Evolutionary conservation across 2,329 filamentous ascomycete genomes (phyloP), one percentile per base, ranked within the genome.

Genomic region (Alternaria conjuncta): DNA sequence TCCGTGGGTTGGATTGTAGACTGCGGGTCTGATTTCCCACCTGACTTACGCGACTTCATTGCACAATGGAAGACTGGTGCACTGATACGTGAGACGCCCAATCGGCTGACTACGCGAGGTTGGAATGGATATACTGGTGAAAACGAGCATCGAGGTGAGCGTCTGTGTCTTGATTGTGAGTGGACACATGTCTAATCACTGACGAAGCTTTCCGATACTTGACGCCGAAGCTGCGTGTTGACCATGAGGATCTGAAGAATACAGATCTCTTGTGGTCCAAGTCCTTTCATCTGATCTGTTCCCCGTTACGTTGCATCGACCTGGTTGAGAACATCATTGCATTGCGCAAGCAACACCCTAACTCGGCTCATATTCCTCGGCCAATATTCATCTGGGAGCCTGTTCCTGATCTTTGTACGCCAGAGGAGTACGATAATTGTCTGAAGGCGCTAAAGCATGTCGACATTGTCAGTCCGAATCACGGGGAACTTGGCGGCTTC

Each of bases 351-450:
- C 73, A 76, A 46, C 25, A 66, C 82, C 32, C 72, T 64, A 15
- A 41, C 55, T 10, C 23, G 61, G 58, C 36, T 63, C 64, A 43
- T 46, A 47, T 13, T 2, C 64, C 73, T 11, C 73, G 83, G 51
- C 92, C 94, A 1, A 80, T 94, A 7, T 93, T 97, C 77, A 88
- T 98, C 56, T 99, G 95, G 95, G 96, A 99, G 78, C 96, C 96
- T 1, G 92, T 97, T 1, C 96, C 96, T 2, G 93, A 97, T 79
- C 86, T 93, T 1, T 97, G 94, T 78, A 90, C 87, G 0, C 89
- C 93, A 0, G 88, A 89, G 32, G 85, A 90, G 65, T 78, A 87
- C 20, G 75, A 82, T 0, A 85, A 83, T 20, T 87, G 87, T 60
- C 77, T 85, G 20, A 78, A 83, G 60, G 87, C 88, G 6, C 80